A percentile compares a stretch with the other conserved stretches of the same genome.
Conservation (phyloP, 352 stramenopile species). For the Pythium utonaiense region DNA sequence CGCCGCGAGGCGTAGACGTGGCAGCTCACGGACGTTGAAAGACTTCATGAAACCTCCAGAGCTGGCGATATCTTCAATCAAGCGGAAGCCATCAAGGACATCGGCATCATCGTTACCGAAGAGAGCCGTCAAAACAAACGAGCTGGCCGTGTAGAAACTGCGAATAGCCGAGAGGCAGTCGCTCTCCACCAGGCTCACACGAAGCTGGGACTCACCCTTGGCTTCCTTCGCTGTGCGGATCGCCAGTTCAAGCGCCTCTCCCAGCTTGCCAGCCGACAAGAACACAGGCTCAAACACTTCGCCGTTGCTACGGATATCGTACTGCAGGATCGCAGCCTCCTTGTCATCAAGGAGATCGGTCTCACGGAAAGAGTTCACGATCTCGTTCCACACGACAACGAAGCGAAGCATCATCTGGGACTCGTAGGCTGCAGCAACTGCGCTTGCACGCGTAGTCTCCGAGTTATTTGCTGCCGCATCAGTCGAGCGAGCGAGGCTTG, state of each 20-base stretch:
- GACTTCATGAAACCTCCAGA: constrained; percentile 73
- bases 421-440: constrained; percentile 27
- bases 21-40: constrained; percentile 67
- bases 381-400: constrained; percentile 49
- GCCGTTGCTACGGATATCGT: constrained; percentile 74
- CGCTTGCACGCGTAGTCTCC: constrained; percentile 21
- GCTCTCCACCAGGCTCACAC: constrained; percentile 71
- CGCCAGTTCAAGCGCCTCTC: constrained; percentile 61
- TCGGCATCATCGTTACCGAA: constrained; percentile 80
- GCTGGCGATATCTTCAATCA: constrained; percentile 66
- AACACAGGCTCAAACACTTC: constrained; percentile 87
- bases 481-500: constrained; percentile 28
- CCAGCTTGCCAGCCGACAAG: constrained; percentile 80
- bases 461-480: constrained; percentile 24
- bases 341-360: constrained; percentile 44
- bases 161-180: constrained; percentile 79
- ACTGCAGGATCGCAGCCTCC: constrained; percentile 43
- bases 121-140: constrained; percentile 68
- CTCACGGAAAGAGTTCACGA: constrained; percentile 48
- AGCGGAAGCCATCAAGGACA: constrained; percentile 71
- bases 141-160: constrained; percentile 79
- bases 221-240: constrained; percentile 74
- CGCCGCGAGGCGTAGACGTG: constrained; percentile 51
- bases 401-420: constrained; percentile 51
- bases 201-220: constrained; percentile 77